Base-by-base conservation (phyloP, 2,329 filamentous ascomycete genomes). In the Sphaerulina vaccinii region DNA sequence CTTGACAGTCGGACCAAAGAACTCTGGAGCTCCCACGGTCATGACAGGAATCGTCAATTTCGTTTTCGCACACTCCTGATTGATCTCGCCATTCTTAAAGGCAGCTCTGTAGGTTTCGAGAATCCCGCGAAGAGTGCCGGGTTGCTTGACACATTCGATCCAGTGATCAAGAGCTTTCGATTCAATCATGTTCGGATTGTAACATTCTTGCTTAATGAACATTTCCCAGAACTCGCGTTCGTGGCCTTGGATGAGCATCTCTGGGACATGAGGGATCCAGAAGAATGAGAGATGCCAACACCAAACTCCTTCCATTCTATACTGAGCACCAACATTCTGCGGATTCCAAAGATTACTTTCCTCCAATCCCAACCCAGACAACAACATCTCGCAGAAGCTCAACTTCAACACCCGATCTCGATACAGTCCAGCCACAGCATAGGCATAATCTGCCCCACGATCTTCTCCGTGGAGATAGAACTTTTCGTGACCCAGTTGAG, bases 141-240 rank as follows among this genome's bases (percentile, higher is more conserved):
- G 66, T 24, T 65, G 62, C 55, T 63, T 65, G 27, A 62, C 65
- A 42, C 62, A 65, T 49, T 62, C 64, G 32, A 66, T 60, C 66
- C 66, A 65, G 53, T 70, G 65, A 46, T 68, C 58, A 27, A 68
- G 43, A 3, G 63, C 68, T 40, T 60, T 60, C 1, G 63, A 65
- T 44, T 69, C 67, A 24, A 72, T 66, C 3, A 62, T 56, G 39
- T 64, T 65, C 5, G 69, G 69, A 46, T 71, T 70, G 51, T 70
- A 71, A 55, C 69, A 71, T 57, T 72, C 69, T 33, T 68, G 66
- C 51, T 69, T 70, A 60, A 71, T 71, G 55, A 71, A 72, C 59
- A 66, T 66, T 48, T 68, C 67, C 69, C 69, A 72, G 33, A 72
- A 71, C 51, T 71, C 69, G 22, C 64, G 59, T 57, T 72, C 70